Percentiles rank a stretch among this genome's conserved stretches.
phyloP scores from a whole-genome alignment of 352 stramenopile genomes.

The Phytophthora ramorum region DNA sequence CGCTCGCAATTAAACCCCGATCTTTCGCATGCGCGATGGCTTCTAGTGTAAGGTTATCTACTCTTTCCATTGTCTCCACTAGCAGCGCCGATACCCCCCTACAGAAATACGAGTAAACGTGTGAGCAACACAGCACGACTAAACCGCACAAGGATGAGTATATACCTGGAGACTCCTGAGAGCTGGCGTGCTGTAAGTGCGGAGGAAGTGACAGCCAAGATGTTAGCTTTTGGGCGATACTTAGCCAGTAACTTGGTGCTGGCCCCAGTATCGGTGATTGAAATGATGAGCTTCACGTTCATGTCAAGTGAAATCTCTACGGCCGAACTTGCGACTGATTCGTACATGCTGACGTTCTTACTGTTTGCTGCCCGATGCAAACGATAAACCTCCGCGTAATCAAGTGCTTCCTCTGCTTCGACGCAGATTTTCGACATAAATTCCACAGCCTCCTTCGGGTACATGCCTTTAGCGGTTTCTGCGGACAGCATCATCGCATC shows the following conservation, averaged over 20 bases:
- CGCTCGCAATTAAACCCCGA: slow-evolving; percentile 78
- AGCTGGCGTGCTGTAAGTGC: slow-evolving; percentile 73
- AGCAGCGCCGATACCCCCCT: slow-evolving; percentile 75
- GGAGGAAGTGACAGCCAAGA: slow-evolving; percentile 91
- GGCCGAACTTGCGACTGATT: slow-evolving; percentile 97
- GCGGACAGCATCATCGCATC: slow-evolving; percentile 99
- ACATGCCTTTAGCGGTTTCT: slow-evolving; percentile 98
- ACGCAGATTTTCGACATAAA: slow-evolving; percentile 95
- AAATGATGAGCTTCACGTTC: slow-evolving; percentile 96
- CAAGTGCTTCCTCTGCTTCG: slow-evolving; percentile 89
- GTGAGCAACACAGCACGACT: not conserved
- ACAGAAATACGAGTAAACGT: slow-evolving; percentile 5
- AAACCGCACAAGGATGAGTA: not conserved
- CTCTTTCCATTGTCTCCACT: slow-evolving; percentile 81
- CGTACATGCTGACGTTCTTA: slow-evolving; percentile 73
- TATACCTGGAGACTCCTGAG: slow-evolving; percentile 79
- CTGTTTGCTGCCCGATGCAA: slow-evolving; percentile 51
- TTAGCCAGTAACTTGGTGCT: slow-evolving; percentile 97
- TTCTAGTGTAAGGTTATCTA: slow-evolving; percentile 87
- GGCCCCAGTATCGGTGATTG: slow-evolving; percentile 95
- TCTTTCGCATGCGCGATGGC: slow-evolving; percentile 87
- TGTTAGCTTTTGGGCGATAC: slow-evolving; percentile 91
- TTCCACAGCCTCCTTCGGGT: slow-evolving; percentile 94
- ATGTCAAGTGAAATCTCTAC: slow-evolving; percentile 98
- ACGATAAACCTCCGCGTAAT: slow-evolving; percentile 80